Conservation (phyloP, 2,329 filamentous ascomycete species). For the Penicillium sp. region DNA sequence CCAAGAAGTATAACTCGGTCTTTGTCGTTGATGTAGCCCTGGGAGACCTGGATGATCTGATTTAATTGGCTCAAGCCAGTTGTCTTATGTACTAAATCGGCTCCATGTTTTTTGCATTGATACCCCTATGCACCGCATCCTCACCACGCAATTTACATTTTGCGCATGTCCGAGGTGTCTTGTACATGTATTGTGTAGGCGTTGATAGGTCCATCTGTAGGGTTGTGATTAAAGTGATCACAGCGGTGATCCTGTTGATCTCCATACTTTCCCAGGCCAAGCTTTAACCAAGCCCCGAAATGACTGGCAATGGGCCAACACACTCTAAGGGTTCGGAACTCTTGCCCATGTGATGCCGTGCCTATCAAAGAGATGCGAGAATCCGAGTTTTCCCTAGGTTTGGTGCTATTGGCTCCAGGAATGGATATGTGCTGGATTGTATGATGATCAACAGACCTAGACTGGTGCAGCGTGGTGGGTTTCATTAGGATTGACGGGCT, state of each 20-base stretch:
- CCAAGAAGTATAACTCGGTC: neutral
- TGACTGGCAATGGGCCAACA: neutral
- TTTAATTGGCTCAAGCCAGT: neutral
- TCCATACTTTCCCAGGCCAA: neutral
- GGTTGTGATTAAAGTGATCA: neutral
- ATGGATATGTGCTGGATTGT: neutral
- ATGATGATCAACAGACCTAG: conserved; percentile 22
- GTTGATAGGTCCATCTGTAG: neutral
- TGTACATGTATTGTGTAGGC: neutral
- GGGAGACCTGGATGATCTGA: neutral
- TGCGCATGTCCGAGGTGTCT: neutral
- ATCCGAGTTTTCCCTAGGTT: neutral
- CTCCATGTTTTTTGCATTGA: neutral
- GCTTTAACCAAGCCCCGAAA: conserved; percentile 8
- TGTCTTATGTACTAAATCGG: neutral
- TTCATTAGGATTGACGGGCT: conserved; percentile 21
- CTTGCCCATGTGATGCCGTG: neutral
- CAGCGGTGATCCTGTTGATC: neutral
- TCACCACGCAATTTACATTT: neutral
- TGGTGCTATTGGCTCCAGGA: conserved; percentile 8
- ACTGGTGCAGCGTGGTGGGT: conserved; percentile 4
- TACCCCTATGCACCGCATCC: neutral
- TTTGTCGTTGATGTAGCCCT: neutral
- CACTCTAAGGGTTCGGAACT: neutral
- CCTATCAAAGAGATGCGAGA: neutral